These are phyloP conservation scores for Psilocybe azurescens DNA, from an alignment of 768 basidiomycete genomes.

Conservation along the genomic window DNA sequence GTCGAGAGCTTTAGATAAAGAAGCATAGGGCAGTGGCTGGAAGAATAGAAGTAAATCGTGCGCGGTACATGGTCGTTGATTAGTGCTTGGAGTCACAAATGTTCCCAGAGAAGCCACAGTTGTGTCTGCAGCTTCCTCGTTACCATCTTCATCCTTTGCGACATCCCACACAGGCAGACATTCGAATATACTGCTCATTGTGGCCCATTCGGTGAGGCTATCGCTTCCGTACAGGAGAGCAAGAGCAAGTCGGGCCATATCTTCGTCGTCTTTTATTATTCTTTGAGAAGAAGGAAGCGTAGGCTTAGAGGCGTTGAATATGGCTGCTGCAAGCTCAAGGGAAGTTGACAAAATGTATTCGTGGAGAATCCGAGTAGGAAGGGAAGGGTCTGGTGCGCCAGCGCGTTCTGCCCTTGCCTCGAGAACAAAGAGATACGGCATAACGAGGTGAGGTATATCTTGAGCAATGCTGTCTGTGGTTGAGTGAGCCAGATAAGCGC, in stretches of 20 bases:
- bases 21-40: conserved; percentile 71
- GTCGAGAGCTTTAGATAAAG: conserved; percentile 85
- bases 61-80: conserved; percentile 58
- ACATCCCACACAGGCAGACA: conserved; percentile 93
- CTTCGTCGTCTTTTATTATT: conserved; percentile 81
- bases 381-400: conserved; percentile 67
- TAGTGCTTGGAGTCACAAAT: conserved; percentile 78
- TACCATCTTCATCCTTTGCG: conserved; percentile 55
- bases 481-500: conserved; percentile 78
- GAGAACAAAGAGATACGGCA: conserved; percentile 93
- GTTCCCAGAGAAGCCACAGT: conserved; percentile 81
- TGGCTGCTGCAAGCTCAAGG: conserved; percentile 68
- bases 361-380: conserved; percentile 71
- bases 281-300: conserved; percentile 75
- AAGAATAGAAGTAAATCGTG: conserved; percentile 84
- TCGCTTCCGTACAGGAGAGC: conserved; percentile 88
- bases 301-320: conserved; percentile 93
- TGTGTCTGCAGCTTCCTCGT: conserved; percentile 80
- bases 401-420: conserved; percentile 87
- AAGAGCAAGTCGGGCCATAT: conserved; percentile 85
- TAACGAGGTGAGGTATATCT: conserved; percentile 78
- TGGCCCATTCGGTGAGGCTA: conserved; percentile 72
- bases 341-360: conserved; percentile 75
- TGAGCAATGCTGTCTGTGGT: conserved; percentile 64
- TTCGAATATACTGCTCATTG: conserved; percentile 93